These are phyloP conservation scores for Solanum ahanhuiri DNA, from an alignment of 257 asterid genomes.

Conservation along the genomic window DNA sequence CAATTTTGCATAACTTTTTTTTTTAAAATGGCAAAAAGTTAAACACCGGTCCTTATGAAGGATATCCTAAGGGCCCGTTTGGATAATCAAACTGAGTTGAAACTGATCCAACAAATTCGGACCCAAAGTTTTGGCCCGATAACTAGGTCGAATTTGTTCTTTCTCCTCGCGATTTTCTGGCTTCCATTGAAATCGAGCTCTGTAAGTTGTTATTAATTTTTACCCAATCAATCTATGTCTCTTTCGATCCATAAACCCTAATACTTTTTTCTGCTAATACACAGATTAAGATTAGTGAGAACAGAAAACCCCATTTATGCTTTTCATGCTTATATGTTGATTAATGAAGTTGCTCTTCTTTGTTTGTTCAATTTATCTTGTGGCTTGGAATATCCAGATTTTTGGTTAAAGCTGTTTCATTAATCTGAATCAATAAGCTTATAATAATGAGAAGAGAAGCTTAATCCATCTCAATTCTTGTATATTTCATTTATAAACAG, in stretches of 20 bases:
- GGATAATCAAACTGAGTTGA: neutral
- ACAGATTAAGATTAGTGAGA: neutral
- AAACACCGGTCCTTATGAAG: neutral
- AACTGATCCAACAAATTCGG: neutral
- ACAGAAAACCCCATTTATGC: neutral
- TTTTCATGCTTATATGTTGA: neutral
- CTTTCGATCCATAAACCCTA: neutral
- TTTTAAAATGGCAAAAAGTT: neutral
- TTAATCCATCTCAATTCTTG: neutral
- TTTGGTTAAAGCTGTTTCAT: neutral
- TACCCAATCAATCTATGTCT: neutral
- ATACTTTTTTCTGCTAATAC: neutral
- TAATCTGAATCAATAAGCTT: neutral
- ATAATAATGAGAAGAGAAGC: neutral
- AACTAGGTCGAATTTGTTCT: neutral
- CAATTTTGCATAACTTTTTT: neutral
- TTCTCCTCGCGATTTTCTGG: neutral
- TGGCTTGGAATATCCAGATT: neutral
- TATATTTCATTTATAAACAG: neutral
- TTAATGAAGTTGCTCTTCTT: neutral
- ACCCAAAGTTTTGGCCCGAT: neutral
- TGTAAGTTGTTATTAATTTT: neutral
- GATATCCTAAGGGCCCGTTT: neutral
- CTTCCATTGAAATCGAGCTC: neutral
- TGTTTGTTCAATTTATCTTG: neutral